Evolutionary conservation across 2,329 filamentous ascomycete species (phyloP).

Genomic region (Monosporascus sp.): DNA sequence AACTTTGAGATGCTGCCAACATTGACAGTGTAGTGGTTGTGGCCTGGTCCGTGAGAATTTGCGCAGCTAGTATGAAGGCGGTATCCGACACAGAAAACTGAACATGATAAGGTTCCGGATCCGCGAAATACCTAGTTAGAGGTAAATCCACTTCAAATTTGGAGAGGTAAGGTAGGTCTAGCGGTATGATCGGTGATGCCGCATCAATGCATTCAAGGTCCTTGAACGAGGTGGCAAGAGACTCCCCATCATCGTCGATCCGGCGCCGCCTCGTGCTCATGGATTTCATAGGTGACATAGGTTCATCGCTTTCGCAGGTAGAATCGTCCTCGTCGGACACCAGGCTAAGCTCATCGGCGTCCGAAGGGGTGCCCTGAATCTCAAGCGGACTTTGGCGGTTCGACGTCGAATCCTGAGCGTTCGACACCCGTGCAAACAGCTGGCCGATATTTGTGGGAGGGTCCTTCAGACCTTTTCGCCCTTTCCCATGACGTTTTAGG

Average conservation of each 20-base stretch:
- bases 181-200: slow-evolving; percentile 39
- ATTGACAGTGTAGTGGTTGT: slow-evolving; percentile 44
- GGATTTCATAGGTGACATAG: slow-evolving; percentile 45
- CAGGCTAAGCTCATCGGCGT: slow-evolving; percentile 45
- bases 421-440: slow-evolving; percentile 33
- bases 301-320: slow-evolving; percentile 45
- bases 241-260: slow-evolving; percentile 48
- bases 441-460: slow-evolving; percentile 30
- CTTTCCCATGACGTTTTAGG: slow-evolving; percentile 41
- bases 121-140: slow-evolving; percentile 51
- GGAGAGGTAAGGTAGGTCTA: slow-evolving; percentile 45
- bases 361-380: slow-evolving; percentile 34
- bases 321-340: slow-evolving; percentile 53
- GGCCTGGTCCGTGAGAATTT: slow-evolving; percentile 67
- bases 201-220: slow-evolving; percentile 44
- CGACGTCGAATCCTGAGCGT: slow-evolving; percentile 28
- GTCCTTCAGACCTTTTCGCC: slow-evolving; percentile 32
- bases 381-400: slow-evolving; percentile 34
- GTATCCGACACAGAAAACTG: slow-evolving; percentile 47
- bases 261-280: slow-evolving; percentile 34
- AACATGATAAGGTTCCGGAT: slow-evolving; percentile 48
- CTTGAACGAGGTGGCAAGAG: slow-evolving; percentile 45
- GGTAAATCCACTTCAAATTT: slow-evolving; percentile 46
- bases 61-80: slow-evolving; percentile 61
- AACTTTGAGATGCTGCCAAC: slow-evolving; percentile 17